Conservation (phyloP, 495 filamentous ascomycete genomes). For the Penicillium atrosanguineum region DNA sequence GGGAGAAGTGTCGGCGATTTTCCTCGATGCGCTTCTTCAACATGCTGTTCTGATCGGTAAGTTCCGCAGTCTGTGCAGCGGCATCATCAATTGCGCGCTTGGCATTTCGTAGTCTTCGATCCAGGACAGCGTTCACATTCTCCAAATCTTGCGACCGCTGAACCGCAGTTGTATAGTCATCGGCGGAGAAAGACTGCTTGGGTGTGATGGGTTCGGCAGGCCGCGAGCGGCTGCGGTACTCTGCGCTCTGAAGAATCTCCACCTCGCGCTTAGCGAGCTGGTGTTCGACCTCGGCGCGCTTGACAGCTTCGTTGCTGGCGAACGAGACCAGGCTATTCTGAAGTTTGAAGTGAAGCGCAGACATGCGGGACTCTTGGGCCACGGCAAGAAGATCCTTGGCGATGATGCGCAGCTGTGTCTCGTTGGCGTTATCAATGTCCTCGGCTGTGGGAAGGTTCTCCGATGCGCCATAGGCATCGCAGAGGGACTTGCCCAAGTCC, state of each 20-base stretch:
- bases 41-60: constrained; percentile 69
- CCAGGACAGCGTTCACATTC: constrained; percentile 60
- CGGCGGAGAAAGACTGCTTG: constrained; percentile 30
- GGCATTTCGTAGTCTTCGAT: constrained; percentile 64
- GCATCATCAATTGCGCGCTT: constrained; percentile 77
- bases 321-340: constrained; percentile 86
- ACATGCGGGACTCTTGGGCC: constrained; percentile 67
- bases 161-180: constrained; percentile 43
- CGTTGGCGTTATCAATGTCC: constrained; percentile 60
- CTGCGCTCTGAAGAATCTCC: constrained; percentile 70
- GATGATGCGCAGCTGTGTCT: constrained; percentile 60
- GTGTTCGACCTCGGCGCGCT: constrained; percentile 87
- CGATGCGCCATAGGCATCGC: constrained; percentile 46
- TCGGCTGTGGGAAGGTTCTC: constrained; percentile 58
- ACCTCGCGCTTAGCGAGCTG: constrained; percentile 90
- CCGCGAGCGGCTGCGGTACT: constrained; percentile 41
- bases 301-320: constrained; percentile 80
- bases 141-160: constrained; percentile 58
- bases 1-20: constrained; percentile 79
- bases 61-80: constrained; percentile 37
- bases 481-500: constrained; percentile 54
- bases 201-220: constrained; percentile 31
- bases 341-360: constrained; percentile 85
- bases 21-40: constrained; percentile 80
- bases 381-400: constrained; percentile 51